phyloP scores from a whole-genome alignment of 139 green algal genomes.

The Pseudopediastrum boryanum region DNA sequence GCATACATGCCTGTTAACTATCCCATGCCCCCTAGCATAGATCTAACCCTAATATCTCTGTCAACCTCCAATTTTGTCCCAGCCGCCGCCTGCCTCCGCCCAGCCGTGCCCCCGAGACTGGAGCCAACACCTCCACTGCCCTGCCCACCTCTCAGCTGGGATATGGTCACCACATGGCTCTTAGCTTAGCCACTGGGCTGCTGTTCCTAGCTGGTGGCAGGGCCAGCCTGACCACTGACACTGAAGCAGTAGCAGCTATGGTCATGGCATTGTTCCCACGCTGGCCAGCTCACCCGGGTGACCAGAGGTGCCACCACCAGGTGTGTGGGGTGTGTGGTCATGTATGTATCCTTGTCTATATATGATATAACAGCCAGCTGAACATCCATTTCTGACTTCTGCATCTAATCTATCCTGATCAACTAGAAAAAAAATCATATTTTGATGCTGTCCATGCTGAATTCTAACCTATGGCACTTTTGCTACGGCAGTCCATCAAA shows the following conservation, averaged over 20 bases:
- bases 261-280: constrained; percentile 89
- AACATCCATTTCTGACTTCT: no score
- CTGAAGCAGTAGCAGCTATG: constrained; percentile 81
- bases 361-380: no score
- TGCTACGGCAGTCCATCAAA: no score
- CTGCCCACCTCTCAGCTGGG: constrained; percentile 35
- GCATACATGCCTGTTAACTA: background rate
- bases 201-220: constrained; percentile 87
- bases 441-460: no score
- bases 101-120: background rate
- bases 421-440: no score
- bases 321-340: constrained; percentile 32
- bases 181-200: constrained; percentile 68
- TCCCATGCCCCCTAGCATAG: background rate
- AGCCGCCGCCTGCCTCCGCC: constrained; percentile 6
- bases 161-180: constrained; percentile 88
- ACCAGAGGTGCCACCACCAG: constrained; percentile 94
- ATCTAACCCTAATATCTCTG: background rate
- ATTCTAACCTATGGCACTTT: no score
- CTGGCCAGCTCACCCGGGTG: constrained; percentile 72
- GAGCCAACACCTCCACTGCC: background rate
- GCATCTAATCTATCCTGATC: no score
- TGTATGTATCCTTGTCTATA: background rate
- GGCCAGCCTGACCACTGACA: constrained; percentile 77
- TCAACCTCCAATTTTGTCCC: background rate